Evolutionary conservation across 148 eudicot genomes (phyloP), one percentile per base, ranked within the genome.

Genomic region (Polygonum aviculare): DNA sequence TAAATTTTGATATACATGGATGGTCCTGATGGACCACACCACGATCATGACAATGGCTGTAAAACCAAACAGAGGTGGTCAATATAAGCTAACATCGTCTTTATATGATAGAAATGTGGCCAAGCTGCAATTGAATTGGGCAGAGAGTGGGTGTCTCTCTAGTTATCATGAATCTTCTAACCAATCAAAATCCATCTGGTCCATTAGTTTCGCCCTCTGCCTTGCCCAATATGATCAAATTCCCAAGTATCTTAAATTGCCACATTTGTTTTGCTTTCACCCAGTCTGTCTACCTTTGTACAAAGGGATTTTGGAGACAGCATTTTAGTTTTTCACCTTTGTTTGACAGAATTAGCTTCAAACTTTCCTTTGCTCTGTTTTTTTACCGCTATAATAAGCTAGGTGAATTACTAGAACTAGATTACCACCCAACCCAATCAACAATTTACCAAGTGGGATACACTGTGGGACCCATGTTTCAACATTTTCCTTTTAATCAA

Each of bases 381-480:
- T 41, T 41, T 41, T 41, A 45, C 48, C 48, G 0, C 48, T 45
- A 44, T 8, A 26, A 26, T 1, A 26, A 26, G 0, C 31, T 26
- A 39, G 41, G 41, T 39, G 41, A 39, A 39, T 39, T 39, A 39
- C 41, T 39, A 39, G 52, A 26, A 26, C 52, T 11, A 22, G 14
- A 31, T 7, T 12, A 60, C 16, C 67, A 60, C 16, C 67, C 67
- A 26, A 26, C 38, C 38, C 10, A 60, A 60, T 60, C 67, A 26
- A 26, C 67, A 60, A 60, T 5, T 60, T 26, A 38, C 67, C 67
- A 60, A 60, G 67, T 60, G 67, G 67, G 67, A 57, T 57, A 57
- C 31, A 57, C 2, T 57, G 26, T 60, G 67, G 67, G 67, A 26
- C 67, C 67, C 67, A 26, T 21, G 9, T 22, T 21, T 33, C 31